Base-by-base conservation (phyloP, 331 rosid genomes). In the Acacia concinna region DNA sequence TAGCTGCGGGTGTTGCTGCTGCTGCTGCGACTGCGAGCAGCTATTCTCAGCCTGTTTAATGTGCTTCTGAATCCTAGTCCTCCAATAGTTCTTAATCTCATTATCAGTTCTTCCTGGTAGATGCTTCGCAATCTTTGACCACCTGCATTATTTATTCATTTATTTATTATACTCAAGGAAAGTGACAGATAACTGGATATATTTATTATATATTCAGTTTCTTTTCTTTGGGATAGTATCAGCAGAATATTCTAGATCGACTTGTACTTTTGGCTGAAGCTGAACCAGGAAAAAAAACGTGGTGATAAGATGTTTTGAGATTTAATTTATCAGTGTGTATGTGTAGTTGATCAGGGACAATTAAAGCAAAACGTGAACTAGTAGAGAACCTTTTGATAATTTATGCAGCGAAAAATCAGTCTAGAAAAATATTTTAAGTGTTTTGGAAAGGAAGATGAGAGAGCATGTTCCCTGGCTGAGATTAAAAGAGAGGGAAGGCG, bases 121-220 rank as follows among this genome's bases (percentile, higher is more conserved):
- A 81, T 96, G 98, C 83, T 96, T 96, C 18, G 99, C 99, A 25
- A 96, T 93, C 84, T 93, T 96, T 37, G 99, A 93, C 99, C 99
- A 96, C 97, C 99, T 96, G 56, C 57, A 64, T 41, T 52, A 27
- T 71, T 31, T 17, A 20, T 38, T 37, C 21, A 38, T 21, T 67
- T 11, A 21, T 37, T 38, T 11, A n/a, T 37, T 21, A 40, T 68
- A 13, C 12, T 13, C 17, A 10, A 5, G 7, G 44, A 12, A 38
- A 37, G 32, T 68, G 49, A 68, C 73, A 68, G 34, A 68, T 68
- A 68, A 31, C 69, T 20, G 27, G 15, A 34, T 18, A 27, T 27
- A 27, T 52, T 4, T 4, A 15, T 47, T 44, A 13, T 44, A 44
- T 44, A 3, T 57, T 57, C 17, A 8, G 14, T 21, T 21, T 56